A percentile compares a stretch with the other conserved stretches of the same genome.
phyloP scores from a whole-genome alignment of 148 eudicot genomes.

The Talinum fruticosum region DNA sequence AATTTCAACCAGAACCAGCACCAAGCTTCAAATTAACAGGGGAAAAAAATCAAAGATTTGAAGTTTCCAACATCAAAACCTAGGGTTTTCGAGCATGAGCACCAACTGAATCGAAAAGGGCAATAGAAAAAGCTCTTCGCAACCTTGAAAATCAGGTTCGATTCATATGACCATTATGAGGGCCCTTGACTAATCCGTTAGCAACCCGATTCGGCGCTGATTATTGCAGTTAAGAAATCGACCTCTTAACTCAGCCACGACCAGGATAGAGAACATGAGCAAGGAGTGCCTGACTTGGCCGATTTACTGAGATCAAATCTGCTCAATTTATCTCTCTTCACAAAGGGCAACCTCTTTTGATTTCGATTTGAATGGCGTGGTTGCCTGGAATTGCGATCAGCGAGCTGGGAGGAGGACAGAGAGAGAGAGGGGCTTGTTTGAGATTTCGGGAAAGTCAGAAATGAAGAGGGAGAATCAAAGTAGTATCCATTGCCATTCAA shows the following conservation, averaged over 20 bases:
- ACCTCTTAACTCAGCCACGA: too few relatives aligned
- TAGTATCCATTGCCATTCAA: too few relatives aligned
- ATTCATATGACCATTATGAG: neutral
- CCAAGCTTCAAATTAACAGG: neutral
- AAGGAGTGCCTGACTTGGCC: neutral
- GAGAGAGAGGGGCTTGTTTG: too few relatives aligned
- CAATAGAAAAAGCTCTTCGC: neutral
- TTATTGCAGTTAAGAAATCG: neutral
- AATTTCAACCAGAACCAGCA: neutral
- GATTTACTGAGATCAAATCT: slow-evolving; percentile 4
- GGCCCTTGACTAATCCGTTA: slow-evolving; percentile 4
- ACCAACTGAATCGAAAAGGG: neutral
- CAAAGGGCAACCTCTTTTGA: slow-evolving; percentile 5
- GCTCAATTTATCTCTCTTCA: too few relatives aligned
- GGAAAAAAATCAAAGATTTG: neutral
- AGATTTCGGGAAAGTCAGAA: too few relatives aligned
- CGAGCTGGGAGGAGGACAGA: too few relatives aligned
- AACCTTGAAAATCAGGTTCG: neutral
- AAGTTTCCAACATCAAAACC: neutral
- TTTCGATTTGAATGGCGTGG: slow-evolving; percentile 4
- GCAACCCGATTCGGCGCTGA: neutral
- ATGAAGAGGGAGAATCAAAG: too few relatives aligned
- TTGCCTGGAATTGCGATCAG: too few relatives aligned
- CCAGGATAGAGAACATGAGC: neutral
- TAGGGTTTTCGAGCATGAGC: slow-evolving; percentile 1